Base-by-base conservation (phyloP, 1,284 basidiomycete species). In the Malassezia slooffiae region DNA sequence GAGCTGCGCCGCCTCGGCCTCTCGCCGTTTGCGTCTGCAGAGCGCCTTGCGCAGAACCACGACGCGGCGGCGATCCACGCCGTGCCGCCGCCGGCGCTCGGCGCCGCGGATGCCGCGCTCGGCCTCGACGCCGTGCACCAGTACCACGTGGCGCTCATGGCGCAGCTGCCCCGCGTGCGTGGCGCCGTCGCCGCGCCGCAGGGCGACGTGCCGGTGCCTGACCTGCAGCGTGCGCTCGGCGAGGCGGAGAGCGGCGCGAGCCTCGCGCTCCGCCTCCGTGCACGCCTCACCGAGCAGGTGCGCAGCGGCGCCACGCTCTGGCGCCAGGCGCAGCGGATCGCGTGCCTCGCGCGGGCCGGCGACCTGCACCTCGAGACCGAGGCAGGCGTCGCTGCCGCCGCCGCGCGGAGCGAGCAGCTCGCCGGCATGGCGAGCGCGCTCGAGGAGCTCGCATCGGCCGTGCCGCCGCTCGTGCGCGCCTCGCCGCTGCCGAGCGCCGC, bases 1-100 rank as follows among this genome's bases (percentile, higher is more conserved):
- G 85, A 90, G 62, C 74, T 96, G 28, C 85, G 85, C 61, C 77
- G 78, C 1, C 74, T 80, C 22, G 93, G 93, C 5, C 76, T 96
- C 45, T 50, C 61, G 36, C 60, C 62, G 7, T 57, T 55, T 33
- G 38, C 54, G 34, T 51, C 52, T 24, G 78, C 85, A 1, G 82
- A 87, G 29, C 67, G 82, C 34, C 74, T 86, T 5, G 72, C 73
- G 9, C 76, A 73, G 36, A 81, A 88, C 57, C 72, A 74, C 34
- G 80, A 80, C 50, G 75, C 33, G 81, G 81, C 80, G 72, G 86
- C 30, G 72, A 80, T 59, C 77, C 81, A 60, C 81, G 82, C 43
- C 29, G 42, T 53, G 22, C 37, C 53, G 74, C 77, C 29, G 48
- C 38, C 56, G 15, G 24, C 37, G 3, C 22, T 17, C 11, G 32